Evolutionary conservation across 768 basidiomycete species (phyloP).

Genomic region (Pisolithus sp.): DNA sequence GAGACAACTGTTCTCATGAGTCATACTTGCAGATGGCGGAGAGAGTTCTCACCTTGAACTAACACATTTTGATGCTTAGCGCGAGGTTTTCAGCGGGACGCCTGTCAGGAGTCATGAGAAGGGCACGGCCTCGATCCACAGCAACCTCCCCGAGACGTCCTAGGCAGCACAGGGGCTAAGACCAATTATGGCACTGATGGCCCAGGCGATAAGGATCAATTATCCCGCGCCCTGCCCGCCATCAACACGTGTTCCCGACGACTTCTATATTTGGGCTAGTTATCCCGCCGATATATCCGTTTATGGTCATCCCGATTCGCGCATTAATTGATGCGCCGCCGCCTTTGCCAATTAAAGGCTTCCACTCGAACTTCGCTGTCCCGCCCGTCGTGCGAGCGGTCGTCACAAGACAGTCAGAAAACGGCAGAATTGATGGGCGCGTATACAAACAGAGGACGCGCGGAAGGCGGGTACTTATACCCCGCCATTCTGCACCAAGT

Average conservation of each 20-base stretch:
- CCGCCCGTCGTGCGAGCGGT: slow-evolving; percentile 16
- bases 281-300: slow-evolving; percentile 15
- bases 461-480: slow-evolving; percentile 25
- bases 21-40: too few relatives aligned
- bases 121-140: too few relatives aligned
- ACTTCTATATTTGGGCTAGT: slow-evolving; percentile 8
- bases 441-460: slow-evolving; percentile 17
- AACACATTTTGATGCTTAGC: too few relatives aligned
- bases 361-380: slow-evolving; percentile 18
- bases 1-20: too few relatives aligned
- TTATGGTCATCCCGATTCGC: slow-evolving; percentile 11
- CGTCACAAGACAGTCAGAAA: slow-evolving; percentile 7
- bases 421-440: not conserved
- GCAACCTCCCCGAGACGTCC: too few relatives aligned
- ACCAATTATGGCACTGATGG: too few relatives aligned
- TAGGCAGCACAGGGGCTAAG: too few relatives aligned
- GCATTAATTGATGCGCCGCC: slow-evolving; percentile 5
- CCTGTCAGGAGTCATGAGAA: too few relatives aligned
- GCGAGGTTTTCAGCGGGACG: too few relatives aligned
- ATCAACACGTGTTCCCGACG: slow-evolving; percentile 18
- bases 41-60: too few relatives aligned
- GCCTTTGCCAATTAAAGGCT: slow-evolving; percentile 10
- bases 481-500: slow-evolving; percentile 12
- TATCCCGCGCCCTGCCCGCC: slow-evolving; percentile 10
- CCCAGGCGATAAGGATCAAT: not conserved